Base-by-base conservation (phyloP, 352 stramenopile species). In the Phytophthora pinifolia region DNA sequence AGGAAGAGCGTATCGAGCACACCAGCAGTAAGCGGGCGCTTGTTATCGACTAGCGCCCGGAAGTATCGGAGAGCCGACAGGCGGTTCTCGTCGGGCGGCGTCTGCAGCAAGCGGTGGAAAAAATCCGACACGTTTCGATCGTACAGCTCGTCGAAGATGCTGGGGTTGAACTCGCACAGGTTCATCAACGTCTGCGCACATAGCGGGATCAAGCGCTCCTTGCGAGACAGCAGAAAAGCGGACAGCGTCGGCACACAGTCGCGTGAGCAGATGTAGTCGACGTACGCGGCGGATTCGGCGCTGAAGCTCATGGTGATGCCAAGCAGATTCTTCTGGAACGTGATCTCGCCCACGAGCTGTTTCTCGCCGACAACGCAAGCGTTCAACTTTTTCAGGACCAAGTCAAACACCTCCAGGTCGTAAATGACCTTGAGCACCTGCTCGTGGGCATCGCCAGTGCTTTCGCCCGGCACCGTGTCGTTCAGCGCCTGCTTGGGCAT, bases 301-400 rank as follows among this genome's bases (percentile, higher is more conserved):
- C 78, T 90, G 49, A 85, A 92, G 54, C 70, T 87, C 66, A 87
- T 92, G 17, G 73, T 73, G 51, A 93, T 91, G 18, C 77, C 73
- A 27, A 93, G 59, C 20, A 93, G 39, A 47, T 83, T 88, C 48
- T 77, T 80, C 62, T 92, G 81, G 45, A 87, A 92, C 12, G 80
- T 86, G 41, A 92, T 84, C 38, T 92, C 82, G 25, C 82, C 82
- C 22, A 81, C 70, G 27, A 92, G 85, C 46, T 90, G 78, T 22
- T 83, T 78, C 18, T 75, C 68, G 2, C 79, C 72, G 18, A 87
- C 45, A 4, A 92, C 72, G 13, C 82, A 92, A 2, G 59, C 72
- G 31, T 90, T 88, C 25, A 92, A 54, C 41, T 90, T 89, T 32
- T 79, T 73, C 13, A 88, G 62, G 15, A 88, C 76, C 25, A 88